phyloP scores from a whole-genome alignment of 352 stramenopile genomes.

The Pythium insidiosum region DNA sequence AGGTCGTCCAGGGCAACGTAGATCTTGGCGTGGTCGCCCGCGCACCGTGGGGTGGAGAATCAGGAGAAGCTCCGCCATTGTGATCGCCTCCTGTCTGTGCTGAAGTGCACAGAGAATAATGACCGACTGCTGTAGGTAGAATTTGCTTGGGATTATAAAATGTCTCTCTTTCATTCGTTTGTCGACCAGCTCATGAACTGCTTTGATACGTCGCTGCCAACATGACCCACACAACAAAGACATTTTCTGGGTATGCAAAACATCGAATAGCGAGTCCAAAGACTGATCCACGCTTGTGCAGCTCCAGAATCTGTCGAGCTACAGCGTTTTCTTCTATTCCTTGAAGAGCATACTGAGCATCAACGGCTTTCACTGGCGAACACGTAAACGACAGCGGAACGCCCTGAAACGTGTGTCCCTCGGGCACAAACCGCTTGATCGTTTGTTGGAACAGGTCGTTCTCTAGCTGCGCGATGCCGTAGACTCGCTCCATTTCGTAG shows the following conservation, averaged over 20 bases:
- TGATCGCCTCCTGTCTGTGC: slow-evolving; percentile 3
- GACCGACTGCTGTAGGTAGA: neutral
- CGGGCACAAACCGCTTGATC: slow-evolving; percentile 67
- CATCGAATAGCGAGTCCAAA: slow-evolving; percentile 70
- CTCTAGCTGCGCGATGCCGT: slow-evolving; percentile 51
- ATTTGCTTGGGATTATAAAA: neutral
- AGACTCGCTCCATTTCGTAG: slow-evolving; percentile 81
- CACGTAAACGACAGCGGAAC: slow-evolving; percentile 60
- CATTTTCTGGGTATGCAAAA: slow-evolving; percentile 73
- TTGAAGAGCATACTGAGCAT: slow-evolving; percentile 26
- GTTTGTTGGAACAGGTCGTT: slow-evolving; percentile 81
- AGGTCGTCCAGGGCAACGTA: slow-evolving; percentile 12
- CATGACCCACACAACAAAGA: slow-evolving; percentile 77
- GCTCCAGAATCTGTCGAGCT: slow-evolving; percentile 44
- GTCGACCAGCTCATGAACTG: too few species aligned
- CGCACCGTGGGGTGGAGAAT: slow-evolving; percentile 49
- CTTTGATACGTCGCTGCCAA: slow-evolving; percentile 64
- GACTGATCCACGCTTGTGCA: slow-evolving; percentile 43
- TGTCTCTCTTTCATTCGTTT: too few species aligned
- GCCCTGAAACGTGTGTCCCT: slow-evolving; percentile 84
- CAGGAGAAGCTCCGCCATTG: slow-evolving; percentile 12
- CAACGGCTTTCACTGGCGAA: too few species aligned
- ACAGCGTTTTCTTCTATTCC: slow-evolving; percentile 37
- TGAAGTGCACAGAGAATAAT: too few species aligned
- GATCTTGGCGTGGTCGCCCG: slow-evolving; percentile 32